Base-by-base conservation (phyloP, 2,329 filamentous ascomycete genomes). In the Lachnellula occidentalis region DNA sequence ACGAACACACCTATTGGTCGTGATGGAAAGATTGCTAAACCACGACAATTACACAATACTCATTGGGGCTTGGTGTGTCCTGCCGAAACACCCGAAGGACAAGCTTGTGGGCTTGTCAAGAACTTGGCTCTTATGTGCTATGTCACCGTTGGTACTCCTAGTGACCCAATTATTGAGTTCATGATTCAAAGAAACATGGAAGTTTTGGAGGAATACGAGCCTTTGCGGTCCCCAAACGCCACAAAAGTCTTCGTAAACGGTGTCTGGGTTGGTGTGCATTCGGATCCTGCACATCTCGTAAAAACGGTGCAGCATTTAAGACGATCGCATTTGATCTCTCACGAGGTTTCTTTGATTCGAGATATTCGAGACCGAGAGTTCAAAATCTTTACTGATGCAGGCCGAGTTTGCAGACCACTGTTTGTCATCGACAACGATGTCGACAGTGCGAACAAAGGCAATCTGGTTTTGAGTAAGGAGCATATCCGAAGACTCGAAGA, bases 191-290 rank as follows among this genome's bases (percentile, higher is more conserved):
- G 92, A 61, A 92, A 92, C 67, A 96, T 99, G 90, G 92, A 97
- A 68, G 83, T 96, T 2, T 79, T 99, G 0, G 94, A 99, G 70
- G 94, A 99, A 70, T 99, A 96, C 66, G 89, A 94, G 68, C 88
- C 89, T 5, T 76, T 87, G 57, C 79, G 87, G 50, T 92, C 91
- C 52, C 92, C 92, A 0, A 88, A 95, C 66, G 92, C 92, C 5
- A 99, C 94, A 50, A 99, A 99, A 76, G 87, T 99, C 46, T 99
- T 99, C 67, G 88, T 99, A 64, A 97, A 99, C 67, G 94, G 94
- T 70, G 90, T 92, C 5, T 99, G 95, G 95, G 92, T 97, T 46
- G 95, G 94, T 73, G 87, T 97, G 14, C 91, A 96, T 67, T 84
- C 90, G 61, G 90, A 96, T 64, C 90, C 94, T 9, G 86, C 88